Conservation (phyloP, 2,329 filamentous ascomycete genomes). For the Ophiostoma piceae region DNA sequence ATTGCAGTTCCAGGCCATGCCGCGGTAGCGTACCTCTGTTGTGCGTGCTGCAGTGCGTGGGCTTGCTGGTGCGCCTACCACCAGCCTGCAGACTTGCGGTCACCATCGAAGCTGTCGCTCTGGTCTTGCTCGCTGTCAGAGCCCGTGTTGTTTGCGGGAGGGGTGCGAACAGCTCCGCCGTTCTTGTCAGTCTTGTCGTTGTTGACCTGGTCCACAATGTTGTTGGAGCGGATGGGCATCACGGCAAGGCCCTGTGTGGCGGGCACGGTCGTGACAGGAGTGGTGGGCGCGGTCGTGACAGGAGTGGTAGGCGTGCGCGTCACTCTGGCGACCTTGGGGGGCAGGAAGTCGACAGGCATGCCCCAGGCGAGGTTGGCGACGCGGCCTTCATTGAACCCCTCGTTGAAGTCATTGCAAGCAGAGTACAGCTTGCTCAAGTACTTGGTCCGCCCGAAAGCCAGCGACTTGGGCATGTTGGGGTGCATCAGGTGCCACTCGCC, state of each 20-base stretch:
- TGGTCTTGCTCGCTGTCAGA: background rate
- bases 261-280: background rate
- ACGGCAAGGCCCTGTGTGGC: no score
- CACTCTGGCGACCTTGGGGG: background rate
- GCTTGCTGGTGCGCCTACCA: constrained; percentile 15
- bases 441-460: constrained; percentile 17
- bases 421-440: constrained; percentile 27
- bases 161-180: background rate
- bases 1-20: constrained; percentile 1
- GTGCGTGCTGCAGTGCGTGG: background rate
- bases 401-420: constrained; percentile 19
- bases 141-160: background rate
- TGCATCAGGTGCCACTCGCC: constrained; percentile 46
- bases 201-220: background rate
- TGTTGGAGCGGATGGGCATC: background rate
- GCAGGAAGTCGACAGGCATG: background rate
- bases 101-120: background rate
- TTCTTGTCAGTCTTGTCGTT: background rate
- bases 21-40: background rate
- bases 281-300: background rate
- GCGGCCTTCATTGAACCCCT: constrained; percentile 24
- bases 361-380: constrained; percentile 20
- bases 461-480: constrained; percentile 31
- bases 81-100: background rate
- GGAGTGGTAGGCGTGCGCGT: background rate